phyloP scores from a whole-genome alignment of 345 rosid genomes.

The Mangifera indica region DNA sequence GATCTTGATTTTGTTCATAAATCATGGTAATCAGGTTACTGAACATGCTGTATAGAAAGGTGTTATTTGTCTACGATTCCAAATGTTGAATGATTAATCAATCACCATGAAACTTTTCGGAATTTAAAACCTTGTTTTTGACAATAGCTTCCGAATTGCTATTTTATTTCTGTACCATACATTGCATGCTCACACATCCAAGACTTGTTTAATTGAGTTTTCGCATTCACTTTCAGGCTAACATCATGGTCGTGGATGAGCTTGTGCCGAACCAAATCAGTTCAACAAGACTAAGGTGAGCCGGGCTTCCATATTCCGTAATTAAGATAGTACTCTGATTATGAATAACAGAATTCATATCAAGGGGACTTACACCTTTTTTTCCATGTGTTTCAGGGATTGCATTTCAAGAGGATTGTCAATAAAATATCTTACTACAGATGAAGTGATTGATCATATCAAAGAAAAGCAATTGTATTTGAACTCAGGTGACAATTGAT shows the following conservation, averaged over 20 bases:
- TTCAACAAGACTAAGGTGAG: conserved; percentile 75
- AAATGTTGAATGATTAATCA: neutral
- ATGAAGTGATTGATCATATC: conserved; percentile 63
- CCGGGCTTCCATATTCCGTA: neutral
- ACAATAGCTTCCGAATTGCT: neutral
- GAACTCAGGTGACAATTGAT: conserved; percentile 16
- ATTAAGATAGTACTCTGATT: neutral
- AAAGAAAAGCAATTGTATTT: conserved; percentile 47
- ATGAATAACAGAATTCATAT: neutral
- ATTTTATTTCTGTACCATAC: neutral
- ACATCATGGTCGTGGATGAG: conserved; percentile 63
- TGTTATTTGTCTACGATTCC: conserved; percentile 11
- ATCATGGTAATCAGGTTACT: neutral
- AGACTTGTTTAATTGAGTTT: neutral
- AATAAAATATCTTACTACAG: conserved; percentile 68
- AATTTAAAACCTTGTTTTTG: neutral
- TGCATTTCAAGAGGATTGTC: conserved; percentile 74
- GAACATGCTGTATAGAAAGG: neutral
- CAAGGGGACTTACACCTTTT: neutral
- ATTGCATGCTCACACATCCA: neutral
- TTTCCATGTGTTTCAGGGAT: conserved; percentile 47
- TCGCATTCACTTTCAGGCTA: conserved; percentile 39
- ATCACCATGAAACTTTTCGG: neutral
- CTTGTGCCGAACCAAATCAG: conserved; percentile 78
- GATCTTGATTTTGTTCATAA: neutral